Base-by-base conservation (phyloP, 805 yeast genomes). In the Martiniozyma abietophila region DNA sequence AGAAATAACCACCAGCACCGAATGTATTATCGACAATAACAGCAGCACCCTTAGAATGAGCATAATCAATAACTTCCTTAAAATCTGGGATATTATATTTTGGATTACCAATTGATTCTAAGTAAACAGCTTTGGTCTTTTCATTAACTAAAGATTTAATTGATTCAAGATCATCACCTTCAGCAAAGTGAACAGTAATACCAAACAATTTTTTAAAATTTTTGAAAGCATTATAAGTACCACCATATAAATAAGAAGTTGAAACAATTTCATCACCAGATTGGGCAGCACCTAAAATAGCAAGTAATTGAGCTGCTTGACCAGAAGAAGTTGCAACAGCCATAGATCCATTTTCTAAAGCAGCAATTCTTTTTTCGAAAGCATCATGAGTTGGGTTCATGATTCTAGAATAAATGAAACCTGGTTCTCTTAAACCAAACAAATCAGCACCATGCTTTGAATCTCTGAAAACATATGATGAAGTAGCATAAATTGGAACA, bases 21-120 rank as follows among this genome's bases (percentile, higher is more conserved):
- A 88, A 88, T 14, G 97, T 88, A 74, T 88, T 88, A 62, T 88
- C 97, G 30, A 82, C 95, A 32, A 88, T 89, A 30, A 89, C 76
- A 32, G 95, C 94, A 31, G 86, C 67, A 41, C 96, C 96, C 45
- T 81, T 70, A 39, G 78, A 74, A 59, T 85, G 96, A 35, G 95
- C 95, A 33, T 82, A 65, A 21, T 69, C 77, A 30, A 72, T 71
- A 43, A 88, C 69, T 36, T 65, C 72, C 58, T 80, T 85, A 50
- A 89, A 84, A 59, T 88, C 96, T 37, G 96, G 96, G 38, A 88
- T 79, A 54, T 82, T 83, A 62, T 81, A 86, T 53, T 78, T 79
- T 40, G 97, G 97, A 62, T 88, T 88, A 47, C 96, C 95, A 50
- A 88, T 81, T 18, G 88, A 73, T 62, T 88, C 97, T 34, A 89